Base-by-base conservation (phyloP, 2,329 filamentous ascomycete species). In the Anthostomella pinea region DNA sequence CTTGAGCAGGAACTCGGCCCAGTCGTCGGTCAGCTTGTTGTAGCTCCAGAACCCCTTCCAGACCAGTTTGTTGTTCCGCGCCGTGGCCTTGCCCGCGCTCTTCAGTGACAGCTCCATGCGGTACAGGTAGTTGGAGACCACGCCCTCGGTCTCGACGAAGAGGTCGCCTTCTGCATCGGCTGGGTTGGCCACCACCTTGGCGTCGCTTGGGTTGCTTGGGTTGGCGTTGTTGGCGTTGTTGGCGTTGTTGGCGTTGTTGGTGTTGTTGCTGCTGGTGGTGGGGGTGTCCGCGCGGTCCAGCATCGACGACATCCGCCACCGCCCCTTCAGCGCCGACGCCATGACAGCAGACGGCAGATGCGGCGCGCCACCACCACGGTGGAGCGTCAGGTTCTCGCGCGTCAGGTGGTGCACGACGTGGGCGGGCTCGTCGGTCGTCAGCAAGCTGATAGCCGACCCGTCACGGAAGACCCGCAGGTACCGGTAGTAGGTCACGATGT, bases 401-500 rank as follows among this genome's bases (percentile, higher is more conserved):
- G 79, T 87, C 14, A 98, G 72, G 53, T 91, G 77, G 38, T 89
- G 87, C 1, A 98, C 87, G 9, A 97, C 86, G 13, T 94, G 87
- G n/a, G 75, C 66, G 1, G 93, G 93, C 57, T 95, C 87, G 5
- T 77, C 66, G 1, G 87, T 94, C 1, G 85, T 87, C 22, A 94
- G 74, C 2, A 98, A 73, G 35, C 82, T 87, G 41, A 97, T 81
- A 46, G 77, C 80, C 1, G 85, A 84, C 18, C 93, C 93, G 61
- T 97, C 87, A 16, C 89, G 85, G 67, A 93, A 93, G 68, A 98
- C 93, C 35, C 93, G 86, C 3, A 98, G 77, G 65, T 97, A 98
- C 39, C 93, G 87, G 67, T 95, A 98, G 67, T 97, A 98, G 1
- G 93, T 98, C 31, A 98, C 89, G 40, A 97, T 94, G 59, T 95